Evolutionary conservation across 1,139 yeast genomes (phyloP), one percentile per base, ranked within the genome.

Genomic region (Eremothecium cymbalariae): DNA sequence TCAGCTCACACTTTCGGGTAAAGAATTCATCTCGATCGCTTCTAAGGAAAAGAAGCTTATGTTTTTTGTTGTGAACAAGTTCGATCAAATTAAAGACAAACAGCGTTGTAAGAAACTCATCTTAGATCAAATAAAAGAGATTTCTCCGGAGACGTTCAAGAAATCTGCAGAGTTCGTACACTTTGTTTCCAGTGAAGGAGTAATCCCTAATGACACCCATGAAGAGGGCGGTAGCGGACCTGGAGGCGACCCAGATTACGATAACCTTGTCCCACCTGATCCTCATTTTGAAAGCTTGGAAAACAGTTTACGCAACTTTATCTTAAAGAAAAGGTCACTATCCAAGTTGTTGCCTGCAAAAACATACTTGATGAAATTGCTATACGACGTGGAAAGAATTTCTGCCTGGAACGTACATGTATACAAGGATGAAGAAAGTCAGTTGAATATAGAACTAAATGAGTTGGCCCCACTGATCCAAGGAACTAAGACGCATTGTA

Each of bases 281-380:
- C 85, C 86, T 1, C 79, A 84, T 49, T 88, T 90, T 55, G 95
- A 84, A 48, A 74, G 74, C 33, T 65, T 93, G 42, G 97, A 93
- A 51, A 79, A 82, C 6, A 78, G 94, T 1, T 65, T 93, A 40
- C 71, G 97, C 36, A 79, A 78, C 46, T 93, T 93, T 55, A 78
- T 93, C 4, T 67, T 93, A 25, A 95, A 88, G 46, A 90, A 88
- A 52, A 71, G 98, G 48, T 77, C 96, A 0, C 60, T 83, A 12
- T 86, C 97, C 0, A 93, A 93, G 57, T 65, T 93, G 16, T 71
- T 85, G 28, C 99, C 99, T 0, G 97, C 96, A 0, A 86, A 88
- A 54, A 86, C 80, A 15, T 93, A 82, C 50, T 62, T 90, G 23
- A 45, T 68, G 16, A 88, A 88, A 49, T 57, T 88, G 13, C 68